These are phyloP conservation scores for Psophocarpus tetragonolobus DNA, from an alignment of 306 rosid species.

Conservation along the genomic window DNA sequence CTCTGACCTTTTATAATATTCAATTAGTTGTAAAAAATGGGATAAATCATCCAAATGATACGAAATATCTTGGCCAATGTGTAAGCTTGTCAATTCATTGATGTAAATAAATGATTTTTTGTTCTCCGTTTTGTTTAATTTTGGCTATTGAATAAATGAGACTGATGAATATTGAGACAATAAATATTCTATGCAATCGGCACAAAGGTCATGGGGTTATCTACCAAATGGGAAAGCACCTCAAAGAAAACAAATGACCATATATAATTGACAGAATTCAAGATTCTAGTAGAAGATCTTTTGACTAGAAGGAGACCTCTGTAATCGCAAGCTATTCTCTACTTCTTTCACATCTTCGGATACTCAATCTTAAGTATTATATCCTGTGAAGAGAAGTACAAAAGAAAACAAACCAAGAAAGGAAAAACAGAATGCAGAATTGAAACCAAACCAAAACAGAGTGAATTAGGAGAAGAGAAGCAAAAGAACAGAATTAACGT, in stretches of 20 bases:
- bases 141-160: background rate
- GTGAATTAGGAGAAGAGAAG: too few relatives aligned
- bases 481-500: too few relatives aligned
- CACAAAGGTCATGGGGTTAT: background rate
- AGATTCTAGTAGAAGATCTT: too few relatives aligned
- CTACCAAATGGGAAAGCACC: background rate
- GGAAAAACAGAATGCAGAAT: too few relatives aligned
- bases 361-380: too few relatives aligned
- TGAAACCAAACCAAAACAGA: too few relatives aligned
- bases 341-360: background rate
- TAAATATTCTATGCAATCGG: background rate
- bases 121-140: too few relatives aligned
- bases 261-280: background rate
- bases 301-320: too few relatives aligned
- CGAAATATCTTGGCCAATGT: background rate
- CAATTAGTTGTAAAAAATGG: background rate
- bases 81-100: background rate
- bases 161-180: background rate
- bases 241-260: background rate
- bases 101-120: background rate
- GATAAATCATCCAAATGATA: background rate
- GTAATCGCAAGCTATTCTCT: too few relatives aligned
- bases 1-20: background rate
- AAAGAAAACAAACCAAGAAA: too few relatives aligned
- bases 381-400: too few relatives aligned